Percentiles rank a stretch among this genome's conserved stretches.
phyloP scores from a whole-genome alignment of 805 yeast genomes.

The Saturnispora mendoncae region DNA sequence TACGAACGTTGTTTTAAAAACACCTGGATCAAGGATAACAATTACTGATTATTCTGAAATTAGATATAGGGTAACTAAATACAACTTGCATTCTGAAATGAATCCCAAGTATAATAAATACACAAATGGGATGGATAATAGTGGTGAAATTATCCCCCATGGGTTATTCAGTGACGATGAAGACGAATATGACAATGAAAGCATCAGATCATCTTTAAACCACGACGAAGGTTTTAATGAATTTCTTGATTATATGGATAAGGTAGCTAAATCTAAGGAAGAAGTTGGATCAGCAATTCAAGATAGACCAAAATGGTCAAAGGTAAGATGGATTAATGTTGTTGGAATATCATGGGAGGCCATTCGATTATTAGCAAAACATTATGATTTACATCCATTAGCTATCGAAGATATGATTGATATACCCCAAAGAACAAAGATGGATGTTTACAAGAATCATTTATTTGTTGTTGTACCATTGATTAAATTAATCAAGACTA shows the following conservation, averaged over 20 bases:
- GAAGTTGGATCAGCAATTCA: conserved; percentile 28
- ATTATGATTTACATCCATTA: conserved; percentile 41
- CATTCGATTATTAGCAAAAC: conserved; percentile 36
- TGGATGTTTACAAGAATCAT: conserved; percentile 43
- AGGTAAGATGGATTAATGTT: conserved; percentile 48
- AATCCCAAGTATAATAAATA: conserved; percentile 16
- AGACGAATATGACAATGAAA: not conserved
- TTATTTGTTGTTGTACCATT: conserved; percentile 49
- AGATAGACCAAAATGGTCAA: conserved; percentile 38
- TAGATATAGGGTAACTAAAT: conserved; percentile 36
- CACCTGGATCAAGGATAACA: conserved; percentile 46
- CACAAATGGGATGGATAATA: conserved; percentile 12
- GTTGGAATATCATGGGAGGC: conserved; percentile 59
- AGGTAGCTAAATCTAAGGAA: conserved; percentile 17
- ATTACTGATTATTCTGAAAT: conserved; percentile 41
- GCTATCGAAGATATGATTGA: conserved; percentile 58
- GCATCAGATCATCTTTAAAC: not conserved
- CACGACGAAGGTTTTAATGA: conserved; percentile 7
- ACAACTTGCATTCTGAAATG: conserved; percentile 31
- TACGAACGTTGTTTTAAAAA: conserved; percentile 41
- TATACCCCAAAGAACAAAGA: conserved; percentile 51
- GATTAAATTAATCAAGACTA: conserved; percentile 34
- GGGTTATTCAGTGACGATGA: conserved; percentile 11
- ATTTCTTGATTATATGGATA: conserved; percentile 13
- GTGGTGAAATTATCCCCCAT: conserved; percentile 1